Evolutionary conservation across 306 rosid genomes (phyloP).

Genomic region (Citrullus colocynthis): DNA sequence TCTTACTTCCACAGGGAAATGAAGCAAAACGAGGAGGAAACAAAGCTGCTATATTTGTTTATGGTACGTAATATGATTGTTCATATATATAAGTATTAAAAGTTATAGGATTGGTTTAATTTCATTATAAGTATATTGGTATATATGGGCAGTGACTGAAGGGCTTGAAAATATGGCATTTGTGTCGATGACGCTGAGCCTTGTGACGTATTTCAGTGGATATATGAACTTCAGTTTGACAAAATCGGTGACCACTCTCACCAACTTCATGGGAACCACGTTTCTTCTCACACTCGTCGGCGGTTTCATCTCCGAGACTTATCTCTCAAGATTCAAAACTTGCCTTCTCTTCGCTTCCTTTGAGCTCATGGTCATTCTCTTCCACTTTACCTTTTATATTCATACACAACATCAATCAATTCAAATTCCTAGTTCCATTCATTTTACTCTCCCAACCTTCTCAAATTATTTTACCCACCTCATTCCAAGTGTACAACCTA

Average conservation of each 20-base stretch:
- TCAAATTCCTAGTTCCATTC: too few species aligned
- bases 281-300: constrained; percentile 56
- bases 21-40: not conserved
- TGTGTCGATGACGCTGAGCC: constrained; percentile 42
- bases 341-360: constrained; percentile 39
- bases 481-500: too few species aligned
- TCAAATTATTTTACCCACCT: too few species aligned
- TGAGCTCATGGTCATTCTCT: constrained; percentile 37
- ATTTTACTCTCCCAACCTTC: too few species aligned
- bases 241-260: constrained; percentile 56
- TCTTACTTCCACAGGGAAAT: not conserved
- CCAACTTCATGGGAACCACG: constrained; percentile 72
- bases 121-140: too few species aligned
- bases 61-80: not conserved
- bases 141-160: constrained; percentile 36
- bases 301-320: constrained; percentile 61
- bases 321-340: constrained; percentile 59
- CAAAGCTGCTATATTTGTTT: not conserved
- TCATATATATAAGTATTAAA: not conserved
- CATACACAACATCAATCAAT: too few species aligned
- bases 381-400: not conserved
- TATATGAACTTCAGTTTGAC: constrained; percentile 66
- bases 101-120: too few species aligned
- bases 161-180: constrained; percentile 83
- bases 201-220: constrained; percentile 60